phyloP scores from a whole-genome alignment of 2,329 filamentous ascomycete genomes.

The Cyanodermella asteris region DNA sequence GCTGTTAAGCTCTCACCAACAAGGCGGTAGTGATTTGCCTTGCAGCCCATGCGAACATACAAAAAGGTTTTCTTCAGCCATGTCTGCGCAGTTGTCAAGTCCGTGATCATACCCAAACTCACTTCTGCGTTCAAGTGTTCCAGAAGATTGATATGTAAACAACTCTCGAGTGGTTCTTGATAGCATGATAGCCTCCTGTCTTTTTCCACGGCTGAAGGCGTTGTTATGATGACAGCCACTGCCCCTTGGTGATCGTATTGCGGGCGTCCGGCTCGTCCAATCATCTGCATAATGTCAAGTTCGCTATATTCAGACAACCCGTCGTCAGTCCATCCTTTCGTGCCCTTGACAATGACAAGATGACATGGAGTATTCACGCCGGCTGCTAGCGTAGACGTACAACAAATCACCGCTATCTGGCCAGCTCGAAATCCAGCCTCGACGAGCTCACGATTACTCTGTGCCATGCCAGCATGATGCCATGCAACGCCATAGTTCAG shows the following conservation, averaged over 20 bases:
- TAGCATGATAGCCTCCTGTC: slow-evolving; percentile 59
- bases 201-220: slow-evolving; percentile 35
- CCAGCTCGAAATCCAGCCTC: slow-evolving; percentile 48
- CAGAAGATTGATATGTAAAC: slow-evolving; percentile 54
- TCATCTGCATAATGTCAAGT: slow-evolving; percentile 77
- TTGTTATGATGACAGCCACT: slow-evolving; percentile 59
- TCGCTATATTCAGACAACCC: slow-evolving; percentile 52
- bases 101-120: slow-evolving; percentile 48
- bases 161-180: slow-evolving; percentile 53
- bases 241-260: slow-evolving; percentile 65
- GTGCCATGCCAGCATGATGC: slow-evolving; percentile 57
- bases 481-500: slow-evolving; percentile 46
- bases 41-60: slow-evolving; percentile 48
- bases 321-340: slow-evolving; percentile 39
- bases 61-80: slow-evolving; percentile 67
- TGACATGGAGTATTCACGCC: slow-evolving; percentile 71
- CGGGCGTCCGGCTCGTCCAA: slow-evolving; percentile 64
- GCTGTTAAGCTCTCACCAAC: slow-evolving; percentile 27
- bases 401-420: slow-evolving; percentile 62
- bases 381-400: slow-evolving; percentile 65
- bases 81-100: slow-evolving; percentile 40
- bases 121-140: slow-evolving; percentile 75
- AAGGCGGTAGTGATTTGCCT: slow-evolving; percentile 49
- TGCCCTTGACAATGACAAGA: slow-evolving; percentile 66
- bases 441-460: slow-evolving; percentile 39